Base-by-base conservation (phyloP, 2,329 filamentous ascomycete species). In the Pseudocercospora crystallina region DNA sequence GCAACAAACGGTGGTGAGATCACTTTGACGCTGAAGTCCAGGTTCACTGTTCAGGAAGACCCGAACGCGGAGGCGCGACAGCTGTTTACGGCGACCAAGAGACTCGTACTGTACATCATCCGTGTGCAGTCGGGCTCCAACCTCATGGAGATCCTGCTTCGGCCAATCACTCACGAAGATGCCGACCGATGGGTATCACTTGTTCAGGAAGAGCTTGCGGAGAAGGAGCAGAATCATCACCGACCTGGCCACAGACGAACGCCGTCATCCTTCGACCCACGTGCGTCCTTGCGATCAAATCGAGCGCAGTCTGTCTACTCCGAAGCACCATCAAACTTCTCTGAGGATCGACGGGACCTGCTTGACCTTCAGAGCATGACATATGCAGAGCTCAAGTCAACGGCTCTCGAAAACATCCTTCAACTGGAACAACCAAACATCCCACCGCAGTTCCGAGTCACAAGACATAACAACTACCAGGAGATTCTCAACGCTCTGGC, bases 401-500 rank as follows among this genome's bases (percentile, higher is more conserved):
- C 87, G 51, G 91, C 91, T 3, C 79, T 99, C 5, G 91, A 99
- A 71, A 97, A 97, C 65, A 89, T 99, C 53, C 84, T 99, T 74
- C 81, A 83, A 12, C 81, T 99, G 34, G 92, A 99, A 72, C 84
- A 89, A 59, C 80, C 87, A 65, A 41, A 58, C 29, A 54, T 62
- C 1, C 58, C 65, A 11, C 60, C 64, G 1, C 64, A 69, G 41
- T 91, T 91, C 51, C 87, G 91, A 65, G 91, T 99, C 61, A 90
- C 86, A 32, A 78, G 84, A 26, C 76, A 90, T 65, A 97, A 99
- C 71, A 84, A 89, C 67, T 99, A 97, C 73, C 94, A 99, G 73
- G 94, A 99, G 67, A 81, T 99, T n/a, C 81, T 99, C 59, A 99
- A 99, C 67, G 90, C 90, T 56, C 96, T 99, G 64, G 94, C 94